phyloP scores from a whole-genome alignment of 108 stramenopile species.

The Mediolabrus comicus region DNA sequence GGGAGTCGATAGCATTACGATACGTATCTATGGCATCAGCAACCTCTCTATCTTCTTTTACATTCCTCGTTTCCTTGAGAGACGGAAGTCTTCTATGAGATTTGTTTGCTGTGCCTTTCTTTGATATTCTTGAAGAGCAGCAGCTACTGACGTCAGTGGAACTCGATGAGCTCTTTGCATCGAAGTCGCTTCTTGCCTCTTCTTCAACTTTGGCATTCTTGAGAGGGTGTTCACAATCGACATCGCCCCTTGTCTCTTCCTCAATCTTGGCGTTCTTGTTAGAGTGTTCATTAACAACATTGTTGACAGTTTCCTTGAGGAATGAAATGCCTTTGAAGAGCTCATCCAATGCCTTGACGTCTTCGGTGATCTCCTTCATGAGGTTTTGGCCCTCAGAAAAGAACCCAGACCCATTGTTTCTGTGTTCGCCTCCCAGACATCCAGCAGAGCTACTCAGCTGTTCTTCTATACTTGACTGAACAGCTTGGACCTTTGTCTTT shows the following conservation, averaged over 20 bases:
- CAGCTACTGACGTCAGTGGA: neutral
- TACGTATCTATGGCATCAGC: constrained; percentile 66
- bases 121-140: neutral
- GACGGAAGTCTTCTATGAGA: constrained; percentile 51
- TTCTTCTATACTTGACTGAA: constrained; percentile 25
- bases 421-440: constrained; percentile 29
- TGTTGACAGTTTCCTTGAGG: constrained; percentile 36
- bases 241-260: constrained; percentile 16
- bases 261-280: neutral
- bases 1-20: constrained; percentile 49
- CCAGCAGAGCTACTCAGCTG: constrained; percentile 16
- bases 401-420: constrained; percentile 30
- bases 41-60: constrained; percentile 44
- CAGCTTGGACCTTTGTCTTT: constrained; percentile 69
- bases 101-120: constrained; percentile 28
- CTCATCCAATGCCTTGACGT: constrained; percentile 80
- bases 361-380: constrained; percentile 80
- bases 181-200: constrained; percentile 4
- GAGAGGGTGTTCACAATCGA: neutral
- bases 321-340: constrained; percentile 77
- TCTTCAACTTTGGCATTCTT: neutral
- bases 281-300: neutral
- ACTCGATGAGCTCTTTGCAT: neutral
- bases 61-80: constrained; percentile 8
- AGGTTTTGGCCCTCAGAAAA: constrained; percentile 44